Evolutionary conservation across 345 rosid genomes (phyloP), one percentile per base, ranked within the genome.

Genomic region (Fremontodendron californicum): DNA sequence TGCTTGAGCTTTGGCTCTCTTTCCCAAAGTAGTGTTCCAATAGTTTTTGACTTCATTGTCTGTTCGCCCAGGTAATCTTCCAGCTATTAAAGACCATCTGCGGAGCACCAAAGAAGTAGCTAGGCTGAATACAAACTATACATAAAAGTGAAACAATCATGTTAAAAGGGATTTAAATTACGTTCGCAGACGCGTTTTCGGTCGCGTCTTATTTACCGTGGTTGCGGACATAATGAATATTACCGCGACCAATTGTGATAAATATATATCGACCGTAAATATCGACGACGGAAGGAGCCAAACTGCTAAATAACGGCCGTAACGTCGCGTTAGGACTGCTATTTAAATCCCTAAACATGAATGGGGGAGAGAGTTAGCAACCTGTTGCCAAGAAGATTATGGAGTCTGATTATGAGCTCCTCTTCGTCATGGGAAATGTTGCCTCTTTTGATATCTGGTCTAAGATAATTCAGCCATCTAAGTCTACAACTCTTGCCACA

Each of bases 1-100:
- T 27, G 83, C 23, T 31, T 57, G 75, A 42, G 78, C 62, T 39
- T 42, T 81, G 3, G 76, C 83, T 72, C 76, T 57, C 49, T 66
- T 66, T 11, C 51, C 10, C 31, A 66, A 11, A 23, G 29, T 66
- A 66, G 51, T 42, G 29, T 65, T 65, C 71, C 71, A 65, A 3
- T 65, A 65, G 71, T 65, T 65, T 23, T 65, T 65, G 18, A 65
- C 39, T 65, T 65, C 71, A n/a, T 40, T 65, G 48, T 65, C 71
- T 39, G 71, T 65, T 40, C 71, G 29, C 49, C 51, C 71, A 13
- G 71, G 71, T 21, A 66, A 16, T 51, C 71, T 66, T 21, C 49
- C 71, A 2, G 71, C 71, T 40, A 66, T 66, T 42, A 66, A 42
- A 66, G 71, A 66, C 71, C 71, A 66, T 40, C 71, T 65, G 55